These are phyloP conservation scores for Rhynchosporium agropyri DNA, from an alignment of 2,329 filamentous ascomycete genomes.

Conservation along the genomic window DNA sequence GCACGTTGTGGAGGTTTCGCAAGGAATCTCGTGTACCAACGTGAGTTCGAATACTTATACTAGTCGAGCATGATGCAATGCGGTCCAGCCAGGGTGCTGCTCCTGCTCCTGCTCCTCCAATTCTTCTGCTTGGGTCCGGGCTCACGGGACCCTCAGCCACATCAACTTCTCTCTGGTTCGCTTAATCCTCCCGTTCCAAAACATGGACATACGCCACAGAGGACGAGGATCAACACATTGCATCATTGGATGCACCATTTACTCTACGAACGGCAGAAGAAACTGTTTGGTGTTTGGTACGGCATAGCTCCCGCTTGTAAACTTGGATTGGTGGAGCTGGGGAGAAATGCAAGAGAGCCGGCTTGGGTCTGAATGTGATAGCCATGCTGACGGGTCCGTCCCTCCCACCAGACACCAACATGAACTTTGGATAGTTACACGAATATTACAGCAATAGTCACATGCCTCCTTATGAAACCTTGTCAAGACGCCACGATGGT, in stretches of 20 bases:
- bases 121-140: not conserved
- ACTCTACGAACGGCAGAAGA: not conserved
- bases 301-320: slow-evolving; percentile 8
- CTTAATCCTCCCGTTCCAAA: slow-evolving; percentile 7
- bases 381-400: slow-evolving; percentile 23
- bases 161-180: slow-evolving; percentile 5
- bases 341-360: not conserved
- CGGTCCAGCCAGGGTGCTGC: too few relatives aligned
- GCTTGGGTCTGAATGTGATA: slow-evolving; percentile 18
- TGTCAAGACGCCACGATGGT: slow-evolving; percentile 18
- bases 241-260: slow-evolving; percentile 13
- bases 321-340: slow-evolving; percentile 14
- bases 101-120: not conserved
- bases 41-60: not conserved
- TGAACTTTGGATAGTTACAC: slow-evolving; percentile 11
- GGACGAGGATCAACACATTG: slow-evolving; percentile 1
- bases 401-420: slow-evolving; percentile 19
- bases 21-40: slow-evolving; percentile 15
- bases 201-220: not conserved
- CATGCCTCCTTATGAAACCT: slow-evolving; percentile 16
- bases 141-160: slow-evolving; percentile 17
- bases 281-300: not conserved
- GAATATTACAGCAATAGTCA: slow-evolving; percentile 18
- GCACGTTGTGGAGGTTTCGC: slow-evolving; percentile 32
- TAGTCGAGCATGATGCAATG: not conserved